Conservation (phyloP, 2,329 filamentous ascomycete genomes). For the Ophiostoma pallidulum region DNA sequence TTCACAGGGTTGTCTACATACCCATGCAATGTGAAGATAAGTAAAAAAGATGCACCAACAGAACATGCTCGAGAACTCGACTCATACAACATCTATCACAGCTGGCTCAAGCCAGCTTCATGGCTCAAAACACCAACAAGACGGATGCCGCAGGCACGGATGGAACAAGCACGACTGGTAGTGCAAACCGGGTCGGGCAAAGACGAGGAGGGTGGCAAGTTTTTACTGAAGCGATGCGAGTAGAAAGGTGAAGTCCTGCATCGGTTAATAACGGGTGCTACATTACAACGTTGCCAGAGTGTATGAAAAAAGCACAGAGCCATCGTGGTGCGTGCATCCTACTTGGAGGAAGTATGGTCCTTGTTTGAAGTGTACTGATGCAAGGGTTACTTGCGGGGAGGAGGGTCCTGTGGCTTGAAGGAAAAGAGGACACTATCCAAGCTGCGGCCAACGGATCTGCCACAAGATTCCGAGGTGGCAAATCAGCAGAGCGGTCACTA, state of each 20-base stretch:
- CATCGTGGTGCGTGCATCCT: neutral
- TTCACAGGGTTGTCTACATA: too few species aligned
- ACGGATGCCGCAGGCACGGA: neutral
- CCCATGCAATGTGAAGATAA: neutral
- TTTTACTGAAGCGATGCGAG: neutral
- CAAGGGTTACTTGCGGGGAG: too few species aligned
- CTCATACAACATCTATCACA: neutral
- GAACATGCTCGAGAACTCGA: too few species aligned
- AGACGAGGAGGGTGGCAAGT: neutral
- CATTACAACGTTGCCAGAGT: neutral
- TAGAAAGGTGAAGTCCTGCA: neutral
- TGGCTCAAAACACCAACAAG: too few species aligned
- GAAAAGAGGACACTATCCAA: too few species aligned
- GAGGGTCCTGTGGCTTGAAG: too few species aligned
- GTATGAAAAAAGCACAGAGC: neutral
- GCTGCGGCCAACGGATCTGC: too few species aligned
- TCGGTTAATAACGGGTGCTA: neutral
- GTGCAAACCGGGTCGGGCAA: too few species aligned
- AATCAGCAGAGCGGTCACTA: neutral
- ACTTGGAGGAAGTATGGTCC: neutral
- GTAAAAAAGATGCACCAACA: too few species aligned
- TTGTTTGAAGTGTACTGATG: too few species aligned
- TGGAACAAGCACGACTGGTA: neutral
- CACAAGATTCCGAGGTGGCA: too few species aligned
- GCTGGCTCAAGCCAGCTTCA: too few species aligned